A percentile compares a stretch with the other conserved stretches of the same genome.
Conservation (phyloP, 2,329 filamentous ascomycete species). For the Clonostachys solani region DNA sequence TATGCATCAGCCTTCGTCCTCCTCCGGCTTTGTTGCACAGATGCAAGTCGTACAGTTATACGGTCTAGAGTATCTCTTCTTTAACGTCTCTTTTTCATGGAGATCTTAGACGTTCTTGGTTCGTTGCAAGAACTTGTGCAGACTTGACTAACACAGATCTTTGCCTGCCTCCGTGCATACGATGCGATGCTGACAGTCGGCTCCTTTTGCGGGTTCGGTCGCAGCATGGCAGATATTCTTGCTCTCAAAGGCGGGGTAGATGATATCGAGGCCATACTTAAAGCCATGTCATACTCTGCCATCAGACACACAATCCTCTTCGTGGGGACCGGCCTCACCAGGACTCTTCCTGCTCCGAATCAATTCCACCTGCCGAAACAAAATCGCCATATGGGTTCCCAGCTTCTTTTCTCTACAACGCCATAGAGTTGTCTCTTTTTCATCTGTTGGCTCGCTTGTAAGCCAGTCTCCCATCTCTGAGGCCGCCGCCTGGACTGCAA, state of each 20-base stretch:
- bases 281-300: conserved; percentile 7
- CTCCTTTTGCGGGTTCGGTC: conserved; percentile 21
- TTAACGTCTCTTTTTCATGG: too few species aligned
- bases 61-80: too few species aligned
- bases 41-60: too few species aligned
- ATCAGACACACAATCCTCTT: conserved; percentile 24
- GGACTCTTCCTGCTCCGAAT: conserved; percentile 27
- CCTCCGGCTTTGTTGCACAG: too few species aligned
- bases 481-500: conserved; percentile 1
- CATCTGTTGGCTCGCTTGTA: conserved; percentile 2
- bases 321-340: conserved; percentile 24
- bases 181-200: conserved; percentile 18
- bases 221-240: conserved; percentile 7
- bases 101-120: too few species aligned
- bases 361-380: conserved; percentile 19
- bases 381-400: conserved; percentile 19
- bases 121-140: too few species aligned
- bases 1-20: too few species aligned
- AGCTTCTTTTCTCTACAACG: conserved; percentile 1
- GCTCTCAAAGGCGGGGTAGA: neutral
- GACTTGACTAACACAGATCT: too few species aligned
- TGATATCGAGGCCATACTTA: neutral
- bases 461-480: conserved; percentile 3
- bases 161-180: neutral
- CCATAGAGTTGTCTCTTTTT: neutral